These are phyloP conservation scores for Pyrus hybrid DNA, from an alignment of 331 rosid species.

Conservation along the genomic window DNA sequence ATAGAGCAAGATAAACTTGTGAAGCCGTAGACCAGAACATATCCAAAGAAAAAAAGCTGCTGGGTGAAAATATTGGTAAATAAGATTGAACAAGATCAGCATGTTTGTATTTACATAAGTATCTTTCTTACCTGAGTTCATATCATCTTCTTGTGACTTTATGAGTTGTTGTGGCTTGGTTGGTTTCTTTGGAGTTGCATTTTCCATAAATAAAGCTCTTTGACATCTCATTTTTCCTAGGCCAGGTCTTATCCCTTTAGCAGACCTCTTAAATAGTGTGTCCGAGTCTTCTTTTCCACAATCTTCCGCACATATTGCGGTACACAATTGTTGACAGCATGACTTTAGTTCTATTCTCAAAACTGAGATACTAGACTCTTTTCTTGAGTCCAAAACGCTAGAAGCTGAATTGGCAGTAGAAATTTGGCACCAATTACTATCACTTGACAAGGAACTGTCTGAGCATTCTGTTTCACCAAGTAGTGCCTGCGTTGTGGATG, in stretches of 20 bases:
- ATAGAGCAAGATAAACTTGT: conserved; percentile 12
- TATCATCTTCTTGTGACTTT: conserved; percentile 10
- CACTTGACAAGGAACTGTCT: not conserved
- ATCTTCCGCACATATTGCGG: not conserved
- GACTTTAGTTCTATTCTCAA: conserved; percentile 8
- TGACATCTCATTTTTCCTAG: conserved; percentile 13
- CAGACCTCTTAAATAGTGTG: not conserved
- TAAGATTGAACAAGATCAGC: conserved; percentile 2
- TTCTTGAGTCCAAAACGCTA: conserved; percentile 9
- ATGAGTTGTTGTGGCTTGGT: not conserved
- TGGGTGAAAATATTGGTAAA: not conserved
- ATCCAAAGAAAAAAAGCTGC: not conserved
- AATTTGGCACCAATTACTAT: not conserved
- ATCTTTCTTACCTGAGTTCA: conserved; percentile 17
- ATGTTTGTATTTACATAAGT: not conserved
- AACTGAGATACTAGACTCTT: conserved; percentile 12
- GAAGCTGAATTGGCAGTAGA: not conserved
- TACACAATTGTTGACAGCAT: conserved; percentile 1
- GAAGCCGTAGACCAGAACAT: not conserved
- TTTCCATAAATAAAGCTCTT: conserved; percentile 9
- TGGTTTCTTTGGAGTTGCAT: not conserved
- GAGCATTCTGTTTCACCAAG: conserved; percentile 1
- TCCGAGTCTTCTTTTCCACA: conserved; percentile 2
- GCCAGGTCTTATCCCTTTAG: conserved; percentile 2
- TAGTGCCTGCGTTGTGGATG: conserved; percentile 2